A percentile compares a stretch with the other conserved stretches of the same genome.
These are phyloP conservation scores for Diplodia mutila DNA, from an alignment of 2,329 filamentous ascomycete species.

Conservation along the genomic window DNA sequence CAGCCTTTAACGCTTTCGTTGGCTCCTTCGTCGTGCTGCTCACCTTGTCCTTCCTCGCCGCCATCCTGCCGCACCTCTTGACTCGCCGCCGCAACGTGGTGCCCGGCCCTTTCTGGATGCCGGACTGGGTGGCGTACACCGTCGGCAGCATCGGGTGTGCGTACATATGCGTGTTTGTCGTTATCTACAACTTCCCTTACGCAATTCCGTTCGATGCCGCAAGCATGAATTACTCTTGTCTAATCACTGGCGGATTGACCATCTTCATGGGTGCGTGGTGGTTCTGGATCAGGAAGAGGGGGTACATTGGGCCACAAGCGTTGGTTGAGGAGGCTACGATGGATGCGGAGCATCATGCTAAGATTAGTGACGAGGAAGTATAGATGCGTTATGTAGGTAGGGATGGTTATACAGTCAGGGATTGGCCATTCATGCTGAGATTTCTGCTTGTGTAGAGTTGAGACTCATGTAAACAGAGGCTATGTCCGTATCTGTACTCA, in stretches of 20 bases:
- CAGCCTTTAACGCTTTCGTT: constrained; percentile 70
- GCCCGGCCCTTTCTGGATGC: constrained; percentile 64
- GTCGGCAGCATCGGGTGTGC: constrained; percentile 54
- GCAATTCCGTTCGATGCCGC: constrained; percentile 49
- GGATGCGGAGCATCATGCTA: background rate
- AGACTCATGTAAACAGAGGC: no score
- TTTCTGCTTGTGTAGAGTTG: no score
- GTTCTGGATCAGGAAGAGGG: constrained; percentile 26
- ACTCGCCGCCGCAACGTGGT: constrained; percentile 47
- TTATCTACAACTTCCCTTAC: constrained; percentile 65
- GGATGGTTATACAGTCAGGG: no score
- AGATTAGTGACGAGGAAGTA: background rate
- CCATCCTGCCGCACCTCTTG: constrained; percentile 58
- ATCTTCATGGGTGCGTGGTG: constrained; percentile 55
- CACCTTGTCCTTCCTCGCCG: constrained; percentile 63
- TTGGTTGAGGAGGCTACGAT: background rate
- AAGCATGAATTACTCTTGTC: constrained; percentile 59
- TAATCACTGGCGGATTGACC: constrained; percentile 58
- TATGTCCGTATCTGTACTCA: no score
- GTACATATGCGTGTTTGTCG: constrained; percentile 64
- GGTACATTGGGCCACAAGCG: constrained; percentile 20
- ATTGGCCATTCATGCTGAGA: no score
- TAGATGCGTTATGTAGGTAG: background rate
- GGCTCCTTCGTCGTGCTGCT: constrained; percentile 62
- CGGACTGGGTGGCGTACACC: constrained; percentile 27